Base-by-base conservation (phyloP, 768 basidiomycete species). In the Trametes villosa region DNA sequence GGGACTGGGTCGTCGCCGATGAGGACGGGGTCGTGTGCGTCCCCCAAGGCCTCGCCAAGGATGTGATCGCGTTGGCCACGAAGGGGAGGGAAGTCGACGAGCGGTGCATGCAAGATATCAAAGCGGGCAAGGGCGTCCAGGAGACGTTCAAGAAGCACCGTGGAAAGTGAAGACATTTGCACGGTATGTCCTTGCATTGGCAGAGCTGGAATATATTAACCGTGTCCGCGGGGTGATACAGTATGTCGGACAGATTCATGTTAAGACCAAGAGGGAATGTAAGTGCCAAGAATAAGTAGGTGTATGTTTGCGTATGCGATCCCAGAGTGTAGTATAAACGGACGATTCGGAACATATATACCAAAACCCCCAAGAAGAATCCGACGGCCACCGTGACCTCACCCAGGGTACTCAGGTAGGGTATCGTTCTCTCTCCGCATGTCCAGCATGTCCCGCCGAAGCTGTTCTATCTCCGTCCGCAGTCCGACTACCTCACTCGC, bases 1-100 rank as follows among this genome's bases (percentile, higher is more conserved):
- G 87, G 2, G 94, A 96, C 71, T 83, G 87, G 81, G 82, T 96
- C 48, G 72, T 95, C n/a, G 93, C 87, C 26, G 95, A 97, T 72
- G 82, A 86, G 57, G 91, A 97, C 70, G 94, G 96, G 2, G 92
- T 96, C 1, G 91, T 98, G 3, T 91, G 87, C 67, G 83, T 96
- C 27, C 88, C 92, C 2, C 74, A 71, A 33, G 76, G 73, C 3
- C 64, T 87, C 46, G 79, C 85, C 34, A 75, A 74, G 18, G 70
- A 82, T 57, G 92, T 92, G 1, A 65, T 86, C 5, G 78, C 83
- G 40, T 54, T 83, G 24, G 92, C 89, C n/a, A 63, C 68, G 29
- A 80, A 80, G 65, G 86, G 83, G 17, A 78, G 81, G 66, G 81
- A 83, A 49, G 74, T 89, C 15, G 96, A 97, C 71, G 86, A 77